Evolutionary conservation across 2,329 filamentous ascomycete species (phyloP).

Genomic region (Nannizziopsis arthrosporioides): DNA sequence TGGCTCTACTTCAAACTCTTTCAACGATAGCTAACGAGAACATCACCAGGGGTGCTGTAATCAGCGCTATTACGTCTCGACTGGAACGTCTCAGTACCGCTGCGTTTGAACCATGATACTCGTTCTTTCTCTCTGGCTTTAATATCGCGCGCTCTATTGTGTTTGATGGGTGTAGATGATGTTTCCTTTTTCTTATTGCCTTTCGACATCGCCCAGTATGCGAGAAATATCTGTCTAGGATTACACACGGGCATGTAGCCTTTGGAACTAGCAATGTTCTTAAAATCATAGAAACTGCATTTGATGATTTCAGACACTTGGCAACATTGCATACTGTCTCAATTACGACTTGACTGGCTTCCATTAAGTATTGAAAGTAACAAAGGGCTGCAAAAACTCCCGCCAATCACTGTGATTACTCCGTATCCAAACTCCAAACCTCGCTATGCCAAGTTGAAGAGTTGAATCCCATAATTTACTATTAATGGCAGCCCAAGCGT

Average conservation of each 20-base stretch:
- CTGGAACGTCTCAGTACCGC: conserved; percentile 31
- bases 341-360: too few relatives aligned
- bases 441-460: not conserved
- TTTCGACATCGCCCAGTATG: too few relatives aligned
- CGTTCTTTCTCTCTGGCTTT: not conserved
- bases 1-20: conserved; percentile 5
- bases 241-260: too few relatives aligned
- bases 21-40: conserved; percentile 11
- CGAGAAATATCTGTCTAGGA: too few relatives aligned
- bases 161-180: not conserved
- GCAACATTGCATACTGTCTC: too few relatives aligned
- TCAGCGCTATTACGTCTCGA: conserved; percentile 33
- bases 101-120: not conserved
- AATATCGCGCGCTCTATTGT: not conserved
- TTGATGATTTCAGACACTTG: too few relatives aligned
- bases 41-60: conserved; percentile 30
- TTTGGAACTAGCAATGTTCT: not conserved
- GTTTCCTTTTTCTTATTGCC: not conserved
- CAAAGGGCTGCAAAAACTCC: too few relatives aligned
- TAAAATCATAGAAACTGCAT: not conserved
- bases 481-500: not conserved
- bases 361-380: too few relatives aligned
- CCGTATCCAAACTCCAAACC: not conserved
- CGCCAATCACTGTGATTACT: too few relatives aligned
- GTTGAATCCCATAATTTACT: not conserved